phyloP scores from a whole-genome alignment of 2,329 filamentous ascomycete genomes.

The Zasmidium cellare region DNA sequence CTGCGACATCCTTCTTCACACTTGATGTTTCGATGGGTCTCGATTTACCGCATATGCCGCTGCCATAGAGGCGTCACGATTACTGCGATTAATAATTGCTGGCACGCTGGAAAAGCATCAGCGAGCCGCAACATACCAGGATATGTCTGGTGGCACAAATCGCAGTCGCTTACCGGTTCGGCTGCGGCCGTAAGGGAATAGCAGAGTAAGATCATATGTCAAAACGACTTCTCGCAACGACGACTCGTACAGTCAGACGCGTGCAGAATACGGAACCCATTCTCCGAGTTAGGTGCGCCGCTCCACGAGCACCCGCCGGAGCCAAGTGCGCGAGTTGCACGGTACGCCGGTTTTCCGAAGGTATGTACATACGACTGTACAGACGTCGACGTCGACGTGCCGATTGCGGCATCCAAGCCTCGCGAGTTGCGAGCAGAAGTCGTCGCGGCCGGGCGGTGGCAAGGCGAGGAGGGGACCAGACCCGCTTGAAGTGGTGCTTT shows the following conservation, averaged over 20 bases:
- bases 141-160: not conserved
- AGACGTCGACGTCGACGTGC: not conserved
- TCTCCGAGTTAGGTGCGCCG: constrained; percentile 2
- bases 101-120: not conserved
- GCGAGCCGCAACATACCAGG: not conserved
- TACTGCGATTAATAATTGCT: not conserved
- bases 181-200: not conserved
- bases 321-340: not conserved
- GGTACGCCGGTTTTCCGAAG: not conserved
- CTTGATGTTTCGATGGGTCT: not conserved
- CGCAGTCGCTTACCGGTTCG: not conserved
- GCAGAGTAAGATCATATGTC: not conserved
- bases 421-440: not conserved
- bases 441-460: not conserved
- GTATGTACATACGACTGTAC: not conserved
- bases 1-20: not conserved
- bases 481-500: not conserved
- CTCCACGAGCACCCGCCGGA: constrained; percentile 2
- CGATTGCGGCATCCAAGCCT: not conserved
- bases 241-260: not conserved
- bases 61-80: not conserved
- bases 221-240: no score
- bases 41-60: not conserved
- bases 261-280: not conserved
- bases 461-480: not conserved